Conservation (phyloP, 805 yeast species). For the Hanseniaspora occidentalis region DNA sequence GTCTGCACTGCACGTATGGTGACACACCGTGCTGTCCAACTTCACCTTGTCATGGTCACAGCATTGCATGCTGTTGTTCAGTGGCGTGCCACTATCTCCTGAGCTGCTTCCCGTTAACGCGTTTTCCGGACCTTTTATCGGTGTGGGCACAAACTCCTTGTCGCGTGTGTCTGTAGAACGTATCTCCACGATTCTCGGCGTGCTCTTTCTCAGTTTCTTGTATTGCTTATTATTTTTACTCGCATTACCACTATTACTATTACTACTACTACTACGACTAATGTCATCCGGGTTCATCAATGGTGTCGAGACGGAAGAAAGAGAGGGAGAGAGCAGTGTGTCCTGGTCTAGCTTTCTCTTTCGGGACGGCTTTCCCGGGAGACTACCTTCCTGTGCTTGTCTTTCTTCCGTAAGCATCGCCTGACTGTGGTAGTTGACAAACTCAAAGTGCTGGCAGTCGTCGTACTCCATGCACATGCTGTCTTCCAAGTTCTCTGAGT, state of each 20-base stretch:
- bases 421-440: slow-evolving; percentile 19
- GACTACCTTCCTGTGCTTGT: too few relatives aligned
- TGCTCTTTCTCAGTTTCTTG: too few relatives aligned
- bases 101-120: background rate
- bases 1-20: background rate
- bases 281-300: too few relatives aligned
- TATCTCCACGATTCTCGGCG: slow-evolving; percentile 29
- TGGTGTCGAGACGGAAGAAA: too few relatives aligned
- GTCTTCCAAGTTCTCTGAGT: too few relatives aligned
- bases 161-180: slow-evolving; percentile 29
- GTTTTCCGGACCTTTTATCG: background rate
- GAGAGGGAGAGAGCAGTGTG: background rate
- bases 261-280: too few relatives aligned
- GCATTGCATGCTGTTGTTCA: background rate
- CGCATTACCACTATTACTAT: too few relatives aligned
- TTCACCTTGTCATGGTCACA: background rate
- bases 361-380: too few relatives aligned
- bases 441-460: slow-evolving; percentile 32
- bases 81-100: background rate
- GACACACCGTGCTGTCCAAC: too few relatives aligned
- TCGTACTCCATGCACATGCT: slow-evolving; percentile 11
- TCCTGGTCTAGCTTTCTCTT: background rate
- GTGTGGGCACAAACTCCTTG: background rate
- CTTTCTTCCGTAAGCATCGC: slow-evolving; percentile 14
- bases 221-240: too few relatives aligned